Conservation (phyloP, 345 rosid genomes). For the Combretum micranthum region DNA sequence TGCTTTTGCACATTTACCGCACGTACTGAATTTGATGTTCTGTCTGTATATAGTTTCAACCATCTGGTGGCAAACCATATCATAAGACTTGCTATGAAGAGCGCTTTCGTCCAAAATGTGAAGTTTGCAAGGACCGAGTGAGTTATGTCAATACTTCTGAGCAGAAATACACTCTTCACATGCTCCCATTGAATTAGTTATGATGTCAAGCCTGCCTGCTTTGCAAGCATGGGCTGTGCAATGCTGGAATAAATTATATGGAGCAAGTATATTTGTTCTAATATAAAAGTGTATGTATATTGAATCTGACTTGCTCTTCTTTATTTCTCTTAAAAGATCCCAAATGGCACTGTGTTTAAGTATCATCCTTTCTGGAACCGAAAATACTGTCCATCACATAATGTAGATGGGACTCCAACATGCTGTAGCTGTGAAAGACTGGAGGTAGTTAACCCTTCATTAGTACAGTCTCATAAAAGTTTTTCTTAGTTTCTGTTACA, state of each 20-base stretch:
- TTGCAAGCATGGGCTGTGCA: too few species aligned
- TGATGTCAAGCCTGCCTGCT: too few species aligned
- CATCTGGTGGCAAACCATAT: slow-evolving; percentile 41
- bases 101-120: slow-evolving; percentile 73
- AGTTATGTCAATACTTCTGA: slow-evolving; percentile 23
- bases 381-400: slow-evolving; percentile 91
- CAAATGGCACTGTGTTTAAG: slow-evolving; percentile 72
- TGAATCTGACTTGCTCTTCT: too few species aligned
- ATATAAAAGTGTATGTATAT: too few species aligned
- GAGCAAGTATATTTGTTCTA: too few species aligned
- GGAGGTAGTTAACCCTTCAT: slow-evolving; percentile 51
- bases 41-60: slow-evolving; percentile 1
- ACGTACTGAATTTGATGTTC: background rate
- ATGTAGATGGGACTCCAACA: slow-evolving; percentile 73
- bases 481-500: background rate
- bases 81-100: slow-evolving; percentile 73
- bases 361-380: slow-evolving; percentile 89
- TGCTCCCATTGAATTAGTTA: too few species aligned
- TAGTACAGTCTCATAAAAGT: background rate
- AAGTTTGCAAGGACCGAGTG: slow-evolving; percentile 72
- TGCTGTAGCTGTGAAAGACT: slow-evolving; percentile 94
- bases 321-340: slow-evolving; percentile 36
- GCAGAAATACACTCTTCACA: too few species aligned
- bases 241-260: too few species aligned
- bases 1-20: too few species aligned